phyloP scores from a whole-genome alignment of 768 basidiomycete genomes.

The Galerina marginata region DNA sequence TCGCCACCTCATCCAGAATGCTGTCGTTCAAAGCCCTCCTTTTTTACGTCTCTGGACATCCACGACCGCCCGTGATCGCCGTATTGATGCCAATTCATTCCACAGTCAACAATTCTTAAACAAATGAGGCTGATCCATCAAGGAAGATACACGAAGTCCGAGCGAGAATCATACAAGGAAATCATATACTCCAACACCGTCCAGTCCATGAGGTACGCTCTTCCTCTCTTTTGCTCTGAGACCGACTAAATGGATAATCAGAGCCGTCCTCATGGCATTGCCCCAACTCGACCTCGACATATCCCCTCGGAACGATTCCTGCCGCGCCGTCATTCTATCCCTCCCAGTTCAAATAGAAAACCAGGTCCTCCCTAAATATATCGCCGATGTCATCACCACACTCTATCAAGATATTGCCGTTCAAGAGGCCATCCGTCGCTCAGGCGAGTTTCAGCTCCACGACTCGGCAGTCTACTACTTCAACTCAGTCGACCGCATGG shows the following conservation, averaged over 20 bases:
- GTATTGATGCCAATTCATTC: not conserved
- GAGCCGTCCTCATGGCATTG: constrained; percentile 92
- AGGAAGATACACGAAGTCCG: constrained; percentile 84
- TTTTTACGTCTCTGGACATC: not conserved
- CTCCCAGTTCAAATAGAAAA: constrained; percentile 81
- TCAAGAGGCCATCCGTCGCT: constrained; percentile 78
- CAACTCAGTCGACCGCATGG: constrained; percentile 86
- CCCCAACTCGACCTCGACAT: constrained; percentile 80
- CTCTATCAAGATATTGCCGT: constrained; percentile 86
- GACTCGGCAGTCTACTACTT: constrained; percentile 98
- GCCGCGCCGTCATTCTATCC: constrained; percentile 68
- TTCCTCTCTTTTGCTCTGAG: not conserved
- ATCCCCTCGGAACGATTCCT: constrained; percentile 68
- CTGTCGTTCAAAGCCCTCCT: not conserved
- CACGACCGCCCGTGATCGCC: not conserved
- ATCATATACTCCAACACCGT: constrained; percentile 94
- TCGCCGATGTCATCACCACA: constrained; percentile 76
- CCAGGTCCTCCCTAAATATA: constrained; percentile 72
- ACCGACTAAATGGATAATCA: constrained; percentile 22
- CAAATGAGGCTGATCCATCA: constrained; percentile 98
- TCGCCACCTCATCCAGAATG: too few relatives aligned
- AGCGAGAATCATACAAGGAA: constrained; percentile 92
- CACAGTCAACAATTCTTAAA: constrained; percentile 86
- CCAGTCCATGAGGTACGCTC: constrained; percentile 86
- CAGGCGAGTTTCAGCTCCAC: constrained; percentile 95